phyloP scores from a whole-genome alignment of 2,329 filamentous ascomycete genomes.

The Lasiodiplodia hormozganensis region DNA sequence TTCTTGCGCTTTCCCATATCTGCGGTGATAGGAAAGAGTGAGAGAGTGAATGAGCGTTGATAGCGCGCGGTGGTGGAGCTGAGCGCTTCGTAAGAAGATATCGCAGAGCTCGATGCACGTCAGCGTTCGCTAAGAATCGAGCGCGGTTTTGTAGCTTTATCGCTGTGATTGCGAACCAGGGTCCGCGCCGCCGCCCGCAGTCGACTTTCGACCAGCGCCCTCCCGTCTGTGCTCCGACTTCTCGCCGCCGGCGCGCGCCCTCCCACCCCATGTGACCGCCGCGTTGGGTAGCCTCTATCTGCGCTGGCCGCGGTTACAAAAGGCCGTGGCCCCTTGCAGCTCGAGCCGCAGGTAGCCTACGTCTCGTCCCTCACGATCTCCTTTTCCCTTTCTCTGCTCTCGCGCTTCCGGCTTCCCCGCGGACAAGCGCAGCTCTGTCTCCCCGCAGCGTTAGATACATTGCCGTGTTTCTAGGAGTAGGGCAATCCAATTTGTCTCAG shows the following conservation, averaged over 20 bases:
- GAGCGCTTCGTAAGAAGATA: no score
- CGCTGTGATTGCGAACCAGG: neutral
- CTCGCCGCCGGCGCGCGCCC: slow-evolving; percentile 4
- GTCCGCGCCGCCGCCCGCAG: slow-evolving; percentile 16
- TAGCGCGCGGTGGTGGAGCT: neutral
- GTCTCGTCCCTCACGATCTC: slow-evolving; percentile 5
- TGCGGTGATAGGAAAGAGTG: neutral
- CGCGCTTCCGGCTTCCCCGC: slow-evolving; percentile 14
- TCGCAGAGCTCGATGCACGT: no score
- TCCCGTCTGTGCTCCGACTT: neutral
- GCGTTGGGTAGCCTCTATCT: slow-evolving; percentile 22
- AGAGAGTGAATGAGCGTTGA: neutral
- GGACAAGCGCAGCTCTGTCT: slow-evolving; percentile 21
- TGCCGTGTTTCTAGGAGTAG: slow-evolving; percentile 20
- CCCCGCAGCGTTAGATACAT: slow-evolving; percentile 19
- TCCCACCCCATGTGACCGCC: slow-evolving; percentile 15
- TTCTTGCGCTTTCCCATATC: slow-evolving; percentile 82
- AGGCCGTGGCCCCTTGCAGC: slow-evolving; percentile 19
- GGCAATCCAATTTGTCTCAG: slow-evolving; percentile 15
- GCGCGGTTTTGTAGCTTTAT: slow-evolving; percentile 5
- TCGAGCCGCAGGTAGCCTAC: slow-evolving; percentile 20
- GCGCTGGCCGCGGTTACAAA: slow-evolving; percentile 28
- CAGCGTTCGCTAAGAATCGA: neutral
- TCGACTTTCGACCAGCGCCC: neutral
- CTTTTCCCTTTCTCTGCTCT: slow-evolving; percentile 7